Percentiles rank a stretch among this genome's conserved stretches.
Conservation (phyloP, 331 rosid genomes). For the Acacia pycnantha region DNA sequence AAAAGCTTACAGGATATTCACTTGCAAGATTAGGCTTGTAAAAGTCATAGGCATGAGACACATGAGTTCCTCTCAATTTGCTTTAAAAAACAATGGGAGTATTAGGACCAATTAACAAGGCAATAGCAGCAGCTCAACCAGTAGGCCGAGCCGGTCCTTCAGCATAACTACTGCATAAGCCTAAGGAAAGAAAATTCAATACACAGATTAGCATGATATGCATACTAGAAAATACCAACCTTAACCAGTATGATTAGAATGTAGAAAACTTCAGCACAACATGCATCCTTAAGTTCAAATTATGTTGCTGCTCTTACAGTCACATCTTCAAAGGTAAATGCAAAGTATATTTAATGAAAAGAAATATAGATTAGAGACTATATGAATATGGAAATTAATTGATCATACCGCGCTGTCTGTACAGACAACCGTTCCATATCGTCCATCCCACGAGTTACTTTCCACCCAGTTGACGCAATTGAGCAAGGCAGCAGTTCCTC, state of each 20-base stretch:
- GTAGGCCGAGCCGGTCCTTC: slow-evolving; percentile 85
- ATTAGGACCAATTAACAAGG: too few species aligned
- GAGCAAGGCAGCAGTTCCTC: slow-evolving; percentile 86
- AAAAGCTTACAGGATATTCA: slow-evolving; percentile 73
- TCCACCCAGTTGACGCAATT: slow-evolving; percentile 92
- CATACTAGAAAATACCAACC: background rate
- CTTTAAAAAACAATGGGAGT: slow-evolving; percentile 46
- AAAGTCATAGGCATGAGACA: slow-evolving; percentile 81
- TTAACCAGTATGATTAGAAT: too few species aligned
- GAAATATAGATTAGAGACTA: too few species aligned
- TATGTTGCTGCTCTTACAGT: too few species aligned
- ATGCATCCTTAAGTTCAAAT: too few species aligned
- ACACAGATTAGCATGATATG: background rate
- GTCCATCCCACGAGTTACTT: slow-evolving; percentile 90
- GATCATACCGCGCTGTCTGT: slow-evolving; percentile 79
- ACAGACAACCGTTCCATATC: slow-evolving; percentile 80
- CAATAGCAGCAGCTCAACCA: slow-evolving; percentile 63
- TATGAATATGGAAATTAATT: slow-evolving; percentile 17
- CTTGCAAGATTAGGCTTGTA: slow-evolving; percentile 87
- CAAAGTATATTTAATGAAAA: background rate
- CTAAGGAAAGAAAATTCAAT: slow-evolving; percentile 37
- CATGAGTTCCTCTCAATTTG: slow-evolving; percentile 72
- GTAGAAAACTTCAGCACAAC: too few species aligned
- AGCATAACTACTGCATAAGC: slow-evolving; percentile 77
- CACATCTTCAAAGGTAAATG: background rate